Evolutionary conservation across 2,329 filamentous ascomycete genomes (phyloP).

Genomic region (Diaporthe australafricana): DNA sequence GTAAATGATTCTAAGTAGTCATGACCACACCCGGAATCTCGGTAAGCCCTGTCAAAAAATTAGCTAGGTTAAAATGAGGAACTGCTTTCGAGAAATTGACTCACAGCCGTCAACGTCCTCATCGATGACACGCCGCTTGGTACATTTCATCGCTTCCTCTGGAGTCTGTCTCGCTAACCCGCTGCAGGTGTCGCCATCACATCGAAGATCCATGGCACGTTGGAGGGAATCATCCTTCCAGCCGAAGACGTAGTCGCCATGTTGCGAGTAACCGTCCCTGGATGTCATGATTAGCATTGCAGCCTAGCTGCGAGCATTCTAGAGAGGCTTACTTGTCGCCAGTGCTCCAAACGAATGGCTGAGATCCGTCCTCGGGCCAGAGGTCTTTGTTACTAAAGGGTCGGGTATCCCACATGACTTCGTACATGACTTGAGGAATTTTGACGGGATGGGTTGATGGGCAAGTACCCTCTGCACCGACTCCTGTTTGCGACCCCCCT

Average conservation of each 20-base stretch:
- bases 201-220: constrained; percentile 39
- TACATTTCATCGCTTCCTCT: constrained; percentile 19
- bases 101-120: constrained; percentile 19
- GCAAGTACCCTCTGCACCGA: constrained; percentile 50
- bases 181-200: constrained; percentile 17
- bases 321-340: constrained; percentile 44
- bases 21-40: constrained; percentile 1
- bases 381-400: constrained; percentile 34
- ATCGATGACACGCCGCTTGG: not conserved
- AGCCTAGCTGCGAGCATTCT: too few species aligned
- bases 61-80: not conserved
- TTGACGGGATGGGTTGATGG: constrained; percentile 42
- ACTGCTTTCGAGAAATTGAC: not conserved
- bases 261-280: constrained; percentile 49
- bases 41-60: not conserved
- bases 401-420: constrained; percentile 43
- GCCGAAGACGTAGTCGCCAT: constrained; percentile 54
- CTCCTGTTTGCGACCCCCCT: constrained; percentile 48
- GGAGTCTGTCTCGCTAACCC: not conserved
- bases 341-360: constrained; percentile 46
- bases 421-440: constrained; percentile 44
- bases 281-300: not conserved
- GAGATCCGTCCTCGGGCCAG: constrained; percentile 47
- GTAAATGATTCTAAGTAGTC: not conserved
- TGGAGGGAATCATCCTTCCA: constrained; percentile 49